phyloP scores from a whole-genome alignment of 2,329 filamentous ascomycete genomes.

The Neophaeococcomyces mojaviensis region DNA sequence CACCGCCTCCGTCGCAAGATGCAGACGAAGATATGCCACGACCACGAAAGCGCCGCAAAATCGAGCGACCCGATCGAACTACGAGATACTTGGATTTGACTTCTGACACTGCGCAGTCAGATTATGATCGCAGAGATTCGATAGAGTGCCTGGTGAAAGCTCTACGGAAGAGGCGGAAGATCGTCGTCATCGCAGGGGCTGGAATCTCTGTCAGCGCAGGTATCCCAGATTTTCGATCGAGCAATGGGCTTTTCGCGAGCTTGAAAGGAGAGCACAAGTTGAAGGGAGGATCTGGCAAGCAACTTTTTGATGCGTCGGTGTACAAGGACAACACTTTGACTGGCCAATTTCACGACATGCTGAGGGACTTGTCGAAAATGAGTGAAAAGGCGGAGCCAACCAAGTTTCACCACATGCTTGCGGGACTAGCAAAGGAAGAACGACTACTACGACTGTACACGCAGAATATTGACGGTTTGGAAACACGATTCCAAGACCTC shows the following conservation, averaged over 20 bases:
- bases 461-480: constrained; percentile 94
- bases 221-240: constrained; percentile 93
- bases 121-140: constrained; percentile 49
- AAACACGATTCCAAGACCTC: constrained; percentile 73
- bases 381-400: constrained; percentile 73
- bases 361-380: constrained; percentile 75
- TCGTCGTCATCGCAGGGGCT: constrained; percentile 91
- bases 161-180: constrained; percentile 84
- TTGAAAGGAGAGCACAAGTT: constrained; percentile 81
- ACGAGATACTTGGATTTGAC: constrained; percentile 74
- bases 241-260: constrained; percentile 78
- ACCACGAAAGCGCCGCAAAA: constrained; percentile 66
- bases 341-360: constrained; percentile 90
- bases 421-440: constrained; percentile 78
- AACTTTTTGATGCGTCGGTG: constrained; percentile 93
- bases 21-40: constrained; percentile 59
- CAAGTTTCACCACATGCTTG: constrained; percentile 85
- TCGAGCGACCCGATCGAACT: constrained; percentile 59
- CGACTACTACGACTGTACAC: constrained; percentile 86
- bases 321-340: constrained; percentile 89
- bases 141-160: constrained; percentile 65
- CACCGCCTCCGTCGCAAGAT: constrained; percentile 38
- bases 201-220: constrained; percentile 96
- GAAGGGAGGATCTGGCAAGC: constrained; percentile 77
- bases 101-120: constrained; percentile 25